A percentile compares a stretch with the other conserved stretches of the same genome.
Evolutionary conservation across 768 basidiomycete genomes (phyloP).

Genomic region (Naganishia randhawae): DNA sequence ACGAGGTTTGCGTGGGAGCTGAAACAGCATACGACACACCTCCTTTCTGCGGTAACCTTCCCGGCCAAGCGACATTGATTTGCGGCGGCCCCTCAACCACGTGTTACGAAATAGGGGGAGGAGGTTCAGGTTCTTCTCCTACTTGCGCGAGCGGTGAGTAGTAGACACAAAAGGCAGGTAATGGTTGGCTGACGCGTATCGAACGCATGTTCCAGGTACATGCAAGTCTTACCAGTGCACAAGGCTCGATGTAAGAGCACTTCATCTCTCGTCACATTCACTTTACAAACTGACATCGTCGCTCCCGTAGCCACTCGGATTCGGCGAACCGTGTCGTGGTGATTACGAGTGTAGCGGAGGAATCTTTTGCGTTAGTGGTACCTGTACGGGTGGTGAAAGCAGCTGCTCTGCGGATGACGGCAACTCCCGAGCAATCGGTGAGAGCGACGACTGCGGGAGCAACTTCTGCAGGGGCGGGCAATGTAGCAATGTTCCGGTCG

Average conservation of each 20-base stretch:
- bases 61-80: background rate
- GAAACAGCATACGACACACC: background rate
- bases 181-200: background rate
- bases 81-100: background rate
- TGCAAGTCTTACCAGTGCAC: background rate
- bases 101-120: background rate
- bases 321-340: background rate
- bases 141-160: background rate
- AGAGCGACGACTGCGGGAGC: slow-evolving; percentile 3
- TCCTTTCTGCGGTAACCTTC: background rate
- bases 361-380: background rate
- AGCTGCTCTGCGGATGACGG: slow-evolving; percentile 6
- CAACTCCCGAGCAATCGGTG: background rate
- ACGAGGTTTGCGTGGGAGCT: background rate
- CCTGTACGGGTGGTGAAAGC: slow-evolving; percentile 16
- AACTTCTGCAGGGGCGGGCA: background rate
- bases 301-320: background rate
- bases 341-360: background rate
- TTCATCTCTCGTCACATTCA: background rate
- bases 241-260: background rate
- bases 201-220: background rate
- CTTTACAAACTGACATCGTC: background rate
- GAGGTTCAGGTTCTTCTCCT: background rate
- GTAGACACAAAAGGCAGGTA: background rate
- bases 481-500: slow-evolving; percentile 8